Evolutionary conservation across 2,329 filamentous ascomycete species (phyloP).

Genomic region (Emergomyces orientalis): DNA sequence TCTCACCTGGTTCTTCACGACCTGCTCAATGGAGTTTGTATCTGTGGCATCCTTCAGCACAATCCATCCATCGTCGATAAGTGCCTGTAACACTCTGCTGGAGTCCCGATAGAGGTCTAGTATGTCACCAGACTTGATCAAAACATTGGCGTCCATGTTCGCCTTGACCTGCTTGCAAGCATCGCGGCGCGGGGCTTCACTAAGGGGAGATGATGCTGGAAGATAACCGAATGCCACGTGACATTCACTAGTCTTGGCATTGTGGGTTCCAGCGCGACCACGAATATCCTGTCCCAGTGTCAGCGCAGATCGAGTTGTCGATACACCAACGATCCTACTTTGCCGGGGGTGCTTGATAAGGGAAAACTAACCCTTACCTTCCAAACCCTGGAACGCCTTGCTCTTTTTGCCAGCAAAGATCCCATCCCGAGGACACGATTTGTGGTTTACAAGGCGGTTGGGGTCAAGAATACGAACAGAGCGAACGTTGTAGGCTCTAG

Average conservation of each 20-base stretch:
- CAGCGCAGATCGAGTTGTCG: neutral
- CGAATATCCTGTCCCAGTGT: neutral
- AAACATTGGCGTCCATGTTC: conserved; percentile 2
- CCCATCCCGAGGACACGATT: too few species aligned
- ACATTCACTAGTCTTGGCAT: neutral
- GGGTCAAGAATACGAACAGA: too few species aligned
- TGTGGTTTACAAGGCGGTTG: too few species aligned
- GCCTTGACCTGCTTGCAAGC: neutral
- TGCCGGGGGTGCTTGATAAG: too few species aligned
- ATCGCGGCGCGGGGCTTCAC: neutral
- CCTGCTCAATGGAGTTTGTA: conserved; percentile 7
- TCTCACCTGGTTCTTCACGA: conserved; percentile 7
- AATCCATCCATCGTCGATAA: conserved; percentile 8
- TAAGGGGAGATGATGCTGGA: neutral
- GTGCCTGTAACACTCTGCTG: neutral
- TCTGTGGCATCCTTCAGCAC: conserved; percentile 6
- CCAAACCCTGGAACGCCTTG: too few species aligned
- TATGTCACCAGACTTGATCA: conserved; percentile 3
- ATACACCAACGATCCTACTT: too few species aligned
- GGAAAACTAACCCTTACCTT: too few species aligned
- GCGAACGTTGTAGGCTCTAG: too few species aligned
- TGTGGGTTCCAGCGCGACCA: neutral
- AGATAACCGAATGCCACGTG: neutral
- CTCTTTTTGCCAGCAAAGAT: too few species aligned
- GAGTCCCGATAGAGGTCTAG: conserved; percentile 7